Conservation (phyloP, 768 basidiomycete species). For the Trametes punicea region DNA sequence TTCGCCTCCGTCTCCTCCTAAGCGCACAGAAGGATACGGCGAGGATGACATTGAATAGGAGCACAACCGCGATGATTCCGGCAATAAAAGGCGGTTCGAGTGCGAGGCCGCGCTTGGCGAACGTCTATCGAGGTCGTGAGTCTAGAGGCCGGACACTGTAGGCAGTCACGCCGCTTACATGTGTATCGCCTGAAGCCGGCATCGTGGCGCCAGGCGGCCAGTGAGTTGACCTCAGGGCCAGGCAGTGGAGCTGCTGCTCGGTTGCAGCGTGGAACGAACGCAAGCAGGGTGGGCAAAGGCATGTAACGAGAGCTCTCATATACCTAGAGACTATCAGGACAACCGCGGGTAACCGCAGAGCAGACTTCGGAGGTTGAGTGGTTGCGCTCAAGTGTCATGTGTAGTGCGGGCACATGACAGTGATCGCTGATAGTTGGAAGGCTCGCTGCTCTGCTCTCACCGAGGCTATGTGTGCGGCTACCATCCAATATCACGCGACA, state of each 20-base stretch:
- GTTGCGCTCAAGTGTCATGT: constrained; percentile 1
- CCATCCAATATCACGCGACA: constrained; percentile 7
- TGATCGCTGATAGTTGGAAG: constrained; percentile 3
- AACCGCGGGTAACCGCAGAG: not conserved
- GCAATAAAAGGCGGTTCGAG: constrained; percentile 14
- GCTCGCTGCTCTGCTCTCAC: not conserved
- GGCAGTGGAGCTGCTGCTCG: not conserved
- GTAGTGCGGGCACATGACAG: constrained; percentile 6
- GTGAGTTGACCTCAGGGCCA: not conserved
- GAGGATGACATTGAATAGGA: constrained; percentile 17
- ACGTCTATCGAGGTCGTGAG: constrained; percentile 5
- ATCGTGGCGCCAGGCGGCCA: not conserved
- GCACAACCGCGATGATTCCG: constrained; percentile 16
- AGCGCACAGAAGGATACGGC: constrained; percentile 4
- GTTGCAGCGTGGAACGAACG: too few species aligned
- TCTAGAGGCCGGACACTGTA: constrained; percentile 6
- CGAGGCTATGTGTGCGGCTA: constrained; percentile 17
- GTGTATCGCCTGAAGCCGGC: constrained; percentile 6
- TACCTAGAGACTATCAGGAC: constrained; percentile 4
- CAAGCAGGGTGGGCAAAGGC: not conserved
- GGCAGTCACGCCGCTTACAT: not conserved
- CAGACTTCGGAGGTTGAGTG: not conserved
- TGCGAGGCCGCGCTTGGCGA: constrained; percentile 12
- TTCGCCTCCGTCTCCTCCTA: not conserved
- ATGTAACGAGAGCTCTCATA: not conserved